Conservation (phyloP, 108 stramenopile genomes). For the Cyclotella distinguenda region DNA sequence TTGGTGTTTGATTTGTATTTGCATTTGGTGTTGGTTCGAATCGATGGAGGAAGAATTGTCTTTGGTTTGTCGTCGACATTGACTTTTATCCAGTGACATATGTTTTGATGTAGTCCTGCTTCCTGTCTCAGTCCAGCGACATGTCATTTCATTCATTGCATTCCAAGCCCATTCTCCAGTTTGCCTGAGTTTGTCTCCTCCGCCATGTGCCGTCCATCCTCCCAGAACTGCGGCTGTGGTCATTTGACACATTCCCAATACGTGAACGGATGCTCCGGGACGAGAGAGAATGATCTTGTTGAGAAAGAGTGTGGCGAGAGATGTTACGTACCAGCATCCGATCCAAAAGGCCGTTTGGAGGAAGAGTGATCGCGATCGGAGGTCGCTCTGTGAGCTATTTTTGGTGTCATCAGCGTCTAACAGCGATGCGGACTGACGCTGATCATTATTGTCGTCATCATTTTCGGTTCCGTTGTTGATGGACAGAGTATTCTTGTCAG, state of each 20-base stretch:
- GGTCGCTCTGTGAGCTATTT: constrained; percentile 15
- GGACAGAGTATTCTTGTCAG: neutral
- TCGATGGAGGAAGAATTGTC: too few species aligned
- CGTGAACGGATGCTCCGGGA: constrained; percentile 32
- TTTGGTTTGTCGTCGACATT: too few species aligned
- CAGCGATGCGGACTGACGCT: neutral
- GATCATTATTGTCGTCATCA: neutral
- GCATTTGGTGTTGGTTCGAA: too few species aligned
- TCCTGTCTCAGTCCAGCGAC: neutral
- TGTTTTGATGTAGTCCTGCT: neutral
- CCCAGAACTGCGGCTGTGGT: constrained; percentile 46
- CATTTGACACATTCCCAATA: constrained; percentile 54
- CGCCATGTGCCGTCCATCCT: constrained; percentile 41
- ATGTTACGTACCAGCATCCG: constrained; percentile 38
- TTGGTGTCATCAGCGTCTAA: constrained; percentile 9
- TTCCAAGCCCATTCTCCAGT: neutral
- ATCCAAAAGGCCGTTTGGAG: constrained; percentile 47
- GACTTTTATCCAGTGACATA: too few species aligned
- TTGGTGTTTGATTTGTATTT: neutral
- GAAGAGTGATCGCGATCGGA: constrained; percentile 31
- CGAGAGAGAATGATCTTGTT: constrained; percentile 48
- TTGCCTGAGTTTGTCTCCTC: too few species aligned
- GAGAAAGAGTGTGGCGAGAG: constrained; percentile 43
- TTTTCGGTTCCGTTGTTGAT: neutral
- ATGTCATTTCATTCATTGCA: neutral